These are phyloP conservation scores for Steccherinum ochraceum DNA, from an alignment of 768 basidiomycete genomes.

Conservation along the genomic window DNA sequence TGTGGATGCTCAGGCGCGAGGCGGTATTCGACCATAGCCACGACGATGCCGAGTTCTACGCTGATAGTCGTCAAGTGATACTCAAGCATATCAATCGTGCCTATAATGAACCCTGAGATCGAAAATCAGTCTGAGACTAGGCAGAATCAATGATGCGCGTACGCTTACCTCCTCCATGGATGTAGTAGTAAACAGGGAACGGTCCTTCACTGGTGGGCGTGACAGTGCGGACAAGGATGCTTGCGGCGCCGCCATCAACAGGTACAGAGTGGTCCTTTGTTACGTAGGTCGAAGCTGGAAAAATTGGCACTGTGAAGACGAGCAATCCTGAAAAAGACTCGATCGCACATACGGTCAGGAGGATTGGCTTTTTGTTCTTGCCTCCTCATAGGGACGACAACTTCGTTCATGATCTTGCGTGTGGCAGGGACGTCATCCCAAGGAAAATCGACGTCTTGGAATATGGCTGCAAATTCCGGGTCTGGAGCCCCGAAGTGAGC, in stretches of 20 bases:
- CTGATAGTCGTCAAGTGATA: background rate
- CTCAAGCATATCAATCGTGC: background rate
- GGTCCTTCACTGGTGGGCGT: background rate
- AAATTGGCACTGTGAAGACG: too few species aligned
- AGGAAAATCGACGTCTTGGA: background rate
- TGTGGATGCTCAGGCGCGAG: slow-evolving; percentile 15
- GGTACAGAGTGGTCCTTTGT: background rate
- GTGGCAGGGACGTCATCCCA: background rate
- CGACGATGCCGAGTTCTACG: background rate
- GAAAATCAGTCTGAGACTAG: too few species aligned
- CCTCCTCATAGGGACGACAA: too few species aligned
- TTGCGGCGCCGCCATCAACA: background rate
- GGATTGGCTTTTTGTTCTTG: too few species aligned
- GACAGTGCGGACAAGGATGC: background rate
- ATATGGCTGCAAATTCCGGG: background rate
- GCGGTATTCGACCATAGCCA: slow-evolving; percentile 1
- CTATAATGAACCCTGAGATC: slow-evolving; percentile 1
- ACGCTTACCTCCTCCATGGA: slow-evolving; percentile 13
- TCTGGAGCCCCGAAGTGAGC: background rate
- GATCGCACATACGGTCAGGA: too few species aligned
- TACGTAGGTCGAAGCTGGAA: background rate
- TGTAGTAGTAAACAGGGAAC: slow-evolving; percentile 7
- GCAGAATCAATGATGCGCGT: too few species aligned
- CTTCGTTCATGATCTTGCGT: background rate
- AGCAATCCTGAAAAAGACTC: too few species aligned